A percentile compares a stretch with the other conserved stretches of the same genome.
Evolutionary conservation across 2,329 filamentous ascomycete genomes (phyloP).

Genomic region (Colletotrichum tofieldiae): DNA sequence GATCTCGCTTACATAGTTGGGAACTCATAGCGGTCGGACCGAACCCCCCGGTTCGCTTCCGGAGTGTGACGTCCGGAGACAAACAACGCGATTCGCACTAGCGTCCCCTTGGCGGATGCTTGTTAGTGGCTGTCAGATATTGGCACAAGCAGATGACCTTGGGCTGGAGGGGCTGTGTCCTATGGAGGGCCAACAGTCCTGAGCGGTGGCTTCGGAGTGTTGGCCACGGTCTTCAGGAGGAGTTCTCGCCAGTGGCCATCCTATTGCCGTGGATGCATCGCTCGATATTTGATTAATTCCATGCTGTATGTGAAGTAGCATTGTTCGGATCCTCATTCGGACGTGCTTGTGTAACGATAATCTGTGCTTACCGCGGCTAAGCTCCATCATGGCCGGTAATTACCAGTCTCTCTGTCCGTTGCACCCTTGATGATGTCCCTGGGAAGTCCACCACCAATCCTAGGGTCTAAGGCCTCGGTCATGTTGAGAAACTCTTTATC

Average conservation of each 20-base stretch:
- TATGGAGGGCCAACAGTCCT: no score
- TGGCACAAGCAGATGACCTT: slow-evolving; percentile 14
- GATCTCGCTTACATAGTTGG: slow-evolving; percentile 5
- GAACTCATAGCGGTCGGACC: slow-evolving; percentile 5
- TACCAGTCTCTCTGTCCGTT: background rate
- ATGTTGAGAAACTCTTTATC: no score
- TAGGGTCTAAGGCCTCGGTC: no score
- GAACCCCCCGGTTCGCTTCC: background rate
- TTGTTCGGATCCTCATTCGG: no score
- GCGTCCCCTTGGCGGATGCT: slow-evolving; percentile 18
- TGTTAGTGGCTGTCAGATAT: slow-evolving; percentile 21
- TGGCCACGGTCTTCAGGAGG: background rate
- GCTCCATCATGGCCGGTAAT: background rate
- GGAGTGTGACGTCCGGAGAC: slow-evolving; percentile 5
- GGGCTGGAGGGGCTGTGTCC: background rate
- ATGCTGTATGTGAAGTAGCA: background rate
- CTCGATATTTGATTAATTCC: background rate
- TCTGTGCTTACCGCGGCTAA: background rate
- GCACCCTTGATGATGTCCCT: background rate
- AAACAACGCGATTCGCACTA: slow-evolving; percentile 13
- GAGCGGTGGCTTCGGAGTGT: background rate
- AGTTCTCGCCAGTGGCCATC: background rate
- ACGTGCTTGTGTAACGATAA: background rate
- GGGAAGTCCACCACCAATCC: no score
- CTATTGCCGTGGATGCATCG: background rate